Evolutionary conservation across 2,329 filamentous ascomycete genomes (phyloP).

Genomic region (Trichophyton verrucosum): DNA sequence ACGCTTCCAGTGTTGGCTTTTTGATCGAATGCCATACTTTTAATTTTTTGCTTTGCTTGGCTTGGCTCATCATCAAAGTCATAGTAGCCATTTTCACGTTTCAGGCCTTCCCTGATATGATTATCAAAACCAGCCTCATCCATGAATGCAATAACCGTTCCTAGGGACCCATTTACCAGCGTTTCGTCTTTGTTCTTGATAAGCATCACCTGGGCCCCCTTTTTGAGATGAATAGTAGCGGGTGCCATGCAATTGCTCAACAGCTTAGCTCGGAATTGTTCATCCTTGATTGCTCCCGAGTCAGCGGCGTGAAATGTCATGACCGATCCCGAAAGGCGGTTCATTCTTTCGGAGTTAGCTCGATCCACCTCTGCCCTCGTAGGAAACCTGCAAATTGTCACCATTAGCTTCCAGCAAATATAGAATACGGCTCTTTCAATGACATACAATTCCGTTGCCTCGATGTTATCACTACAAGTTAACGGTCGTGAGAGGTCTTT

Average conservation of each 20-base stretch:
- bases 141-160: slow-evolving; percentile 75
- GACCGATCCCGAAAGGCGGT: slow-evolving; percentile 54
- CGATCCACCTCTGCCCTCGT: slow-evolving; percentile 79
- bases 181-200: slow-evolving; percentile 97
- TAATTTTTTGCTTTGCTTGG: slow-evolving; percentile 44
- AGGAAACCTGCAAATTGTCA: slow-evolving; percentile 50
- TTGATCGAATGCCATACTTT: slow-evolving; percentile 37
- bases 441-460: slow-evolving; percentile 68
- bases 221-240: slow-evolving; percentile 64
- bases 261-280: slow-evolving; percentile 58
- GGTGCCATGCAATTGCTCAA: slow-evolving; percentile 90
- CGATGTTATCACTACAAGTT: slow-evolving; percentile 58
- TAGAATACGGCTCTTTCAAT: not conserved
- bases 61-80: slow-evolving; percentile 32
- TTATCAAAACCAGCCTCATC: slow-evolving; percentile 49
- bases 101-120: slow-evolving; percentile 33
- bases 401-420: slow-evolving; percentile 12
- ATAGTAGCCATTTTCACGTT: slow-evolving; percentile 42
- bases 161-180: slow-evolving; percentile 86
- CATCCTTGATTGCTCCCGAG: slow-evolving; percentile 55
- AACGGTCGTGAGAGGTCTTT: slow-evolving; percentile 58
- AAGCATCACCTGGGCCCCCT: slow-evolving; percentile 95
- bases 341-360: slow-evolving; percentile 66
- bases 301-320: slow-evolving; percentile 64
- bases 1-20: slow-evolving; percentile 25